Conservation (phyloP, 345 rosid genomes). For the Linum lewisii region DNA sequence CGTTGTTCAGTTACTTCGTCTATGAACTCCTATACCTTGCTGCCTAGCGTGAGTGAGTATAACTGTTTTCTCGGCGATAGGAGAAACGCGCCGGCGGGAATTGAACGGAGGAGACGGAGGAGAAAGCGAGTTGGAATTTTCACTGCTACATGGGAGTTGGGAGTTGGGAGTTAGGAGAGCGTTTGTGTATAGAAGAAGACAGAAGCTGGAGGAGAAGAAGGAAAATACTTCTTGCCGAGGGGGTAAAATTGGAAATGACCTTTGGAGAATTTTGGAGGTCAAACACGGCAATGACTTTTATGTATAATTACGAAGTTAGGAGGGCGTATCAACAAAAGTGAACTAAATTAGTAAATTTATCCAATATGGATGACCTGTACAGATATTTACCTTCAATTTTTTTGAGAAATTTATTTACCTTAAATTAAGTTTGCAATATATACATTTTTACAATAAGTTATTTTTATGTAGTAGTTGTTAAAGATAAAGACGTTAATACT, state of each 20-base stretch:
- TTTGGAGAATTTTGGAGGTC: constrained; percentile 27
- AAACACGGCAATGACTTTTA: constrained; percentile 51
- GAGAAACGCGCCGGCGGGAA: constrained; percentile 7
- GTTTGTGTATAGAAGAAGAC: background rate
- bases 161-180: background rate
- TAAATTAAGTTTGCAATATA: no score
- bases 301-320: background rate
- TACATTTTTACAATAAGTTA: no score
- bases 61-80: constrained; percentile 4
- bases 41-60: background rate
- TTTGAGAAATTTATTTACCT: no score
- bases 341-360: no score
- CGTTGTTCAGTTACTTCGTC: constrained; percentile 4
- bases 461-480: no score
- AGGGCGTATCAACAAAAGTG: background rate
- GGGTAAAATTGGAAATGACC: background rate
- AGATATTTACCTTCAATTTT: no score
- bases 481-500: no score
- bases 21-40: background rate
- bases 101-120: background rate
- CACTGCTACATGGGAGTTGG: background rate
- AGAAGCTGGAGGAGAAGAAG: background rate
- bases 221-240: background rate
- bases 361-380: no score
- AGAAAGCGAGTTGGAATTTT: background rate